Conservation (phyloP, 805 yeast genomes). For the Candida easanensis region DNA sequence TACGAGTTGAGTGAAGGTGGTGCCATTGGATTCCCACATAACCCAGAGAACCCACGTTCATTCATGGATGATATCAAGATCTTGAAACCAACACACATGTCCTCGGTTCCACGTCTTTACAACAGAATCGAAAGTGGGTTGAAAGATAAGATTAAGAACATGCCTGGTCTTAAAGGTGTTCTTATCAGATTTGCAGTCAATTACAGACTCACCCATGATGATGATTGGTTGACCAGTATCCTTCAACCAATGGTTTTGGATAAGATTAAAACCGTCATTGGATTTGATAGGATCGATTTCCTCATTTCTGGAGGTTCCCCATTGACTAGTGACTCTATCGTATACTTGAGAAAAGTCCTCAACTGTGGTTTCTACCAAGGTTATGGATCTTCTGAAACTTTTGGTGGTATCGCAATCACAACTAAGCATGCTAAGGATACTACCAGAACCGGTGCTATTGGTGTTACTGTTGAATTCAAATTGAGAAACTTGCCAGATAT, state of each 20-base stretch:
- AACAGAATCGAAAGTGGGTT: constrained; percentile 61
- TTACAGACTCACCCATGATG: constrained; percentile 40
- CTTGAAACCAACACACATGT: constrained; percentile 50
- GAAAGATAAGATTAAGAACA: constrained; percentile 44
- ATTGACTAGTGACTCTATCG: constrained; percentile 56
- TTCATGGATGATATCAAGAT: constrained; percentile 56
- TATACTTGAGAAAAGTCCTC: constrained; percentile 60
- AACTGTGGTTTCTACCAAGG: constrained; percentile 61
- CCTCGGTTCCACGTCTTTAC: constrained; percentile 63
- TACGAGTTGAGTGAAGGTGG: constrained; percentile 46
- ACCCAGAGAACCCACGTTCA: constrained; percentile 47
- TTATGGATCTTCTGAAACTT: constrained; percentile 72
- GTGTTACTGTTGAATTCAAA: constrained; percentile 53
- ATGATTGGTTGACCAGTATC: constrained; percentile 29
- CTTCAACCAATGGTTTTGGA: constrained; percentile 37
- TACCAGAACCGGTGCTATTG: constrained; percentile 52
- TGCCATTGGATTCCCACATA: constrained; percentile 53
- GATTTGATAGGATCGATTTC: constrained; percentile 41
- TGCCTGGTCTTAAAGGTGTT: constrained; percentile 43
- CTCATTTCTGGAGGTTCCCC: constrained; percentile 68
- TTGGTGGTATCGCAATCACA: constrained; percentile 54
- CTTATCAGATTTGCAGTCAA: constrained; percentile 38
- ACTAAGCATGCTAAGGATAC: constrained; percentile 54
- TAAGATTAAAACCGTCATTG: constrained; percentile 45
- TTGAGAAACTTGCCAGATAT: constrained; percentile 64